phyloP scores from a whole-genome alignment of 768 basidiomycete genomes.

The Boletus sp. region DNA sequence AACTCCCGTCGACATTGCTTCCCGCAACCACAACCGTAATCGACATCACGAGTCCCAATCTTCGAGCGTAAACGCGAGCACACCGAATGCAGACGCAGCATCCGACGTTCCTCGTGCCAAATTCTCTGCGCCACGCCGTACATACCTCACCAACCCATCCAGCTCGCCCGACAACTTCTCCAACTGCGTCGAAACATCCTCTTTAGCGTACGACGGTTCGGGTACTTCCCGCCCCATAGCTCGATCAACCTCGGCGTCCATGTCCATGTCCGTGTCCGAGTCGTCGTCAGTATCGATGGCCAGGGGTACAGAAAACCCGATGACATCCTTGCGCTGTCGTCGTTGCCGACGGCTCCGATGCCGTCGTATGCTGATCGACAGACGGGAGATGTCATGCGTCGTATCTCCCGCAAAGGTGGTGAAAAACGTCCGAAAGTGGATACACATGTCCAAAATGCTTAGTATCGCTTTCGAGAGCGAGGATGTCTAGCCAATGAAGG shows the following conservation, averaged over 20 bases:
- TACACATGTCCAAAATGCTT: constrained; percentile 69
- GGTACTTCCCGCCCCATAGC: constrained; percentile 14
- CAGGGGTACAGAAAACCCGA: constrained; percentile 54
- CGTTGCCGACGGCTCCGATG: constrained; percentile 64
- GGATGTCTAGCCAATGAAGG: constrained; percentile 47
- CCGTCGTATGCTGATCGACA: constrained; percentile 50
- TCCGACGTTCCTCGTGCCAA: constrained; percentile 62
- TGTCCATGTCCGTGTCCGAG: constrained; percentile 35
- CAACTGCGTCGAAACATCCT: constrained; percentile 47
- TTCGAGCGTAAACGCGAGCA: constrained; percentile 73
- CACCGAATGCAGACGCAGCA: constrained; percentile 61
- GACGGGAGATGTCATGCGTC: constrained; percentile 54
- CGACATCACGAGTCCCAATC: constrained; percentile 57
- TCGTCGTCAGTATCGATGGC: constrained; percentile 35
- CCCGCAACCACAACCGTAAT: background rate
- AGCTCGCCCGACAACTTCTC: constrained; percentile 70
- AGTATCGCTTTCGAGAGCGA: constrained; percentile 64
- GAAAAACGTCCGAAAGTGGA: constrained; percentile 69
- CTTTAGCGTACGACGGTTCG: constrained; percentile 44
- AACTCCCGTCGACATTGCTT: background rate
- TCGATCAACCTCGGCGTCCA: constrained; percentile 6
- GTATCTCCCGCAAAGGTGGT: constrained; percentile 58
- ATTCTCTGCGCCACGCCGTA: constrained; percentile 64
- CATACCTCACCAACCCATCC: constrained; percentile 67
- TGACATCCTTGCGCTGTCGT: constrained; percentile 53